Evolutionary conservation across 768 basidiomycete genomes (phyloP).

Genomic region (Omphalotus guepiniiformis): DNA sequence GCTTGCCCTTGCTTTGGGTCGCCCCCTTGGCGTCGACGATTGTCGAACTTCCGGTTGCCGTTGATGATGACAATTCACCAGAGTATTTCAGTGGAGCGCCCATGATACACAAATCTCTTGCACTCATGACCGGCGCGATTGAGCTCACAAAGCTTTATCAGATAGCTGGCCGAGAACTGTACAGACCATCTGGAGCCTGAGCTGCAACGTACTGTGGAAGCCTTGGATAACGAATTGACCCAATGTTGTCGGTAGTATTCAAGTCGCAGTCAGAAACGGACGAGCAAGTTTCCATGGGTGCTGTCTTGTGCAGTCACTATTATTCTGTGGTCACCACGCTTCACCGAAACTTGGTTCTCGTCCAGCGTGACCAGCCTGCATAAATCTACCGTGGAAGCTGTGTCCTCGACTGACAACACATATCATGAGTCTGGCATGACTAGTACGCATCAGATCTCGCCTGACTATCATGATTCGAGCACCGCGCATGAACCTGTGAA

Average conservation of each 20-base stretch:
- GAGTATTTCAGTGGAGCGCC: slow-evolving; percentile 68
- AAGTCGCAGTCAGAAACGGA: slow-evolving; percentile 70
- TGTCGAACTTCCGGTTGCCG: slow-evolving; percentile 77
- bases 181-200: slow-evolving; percentile 71
- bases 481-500: too few relatives aligned
- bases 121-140: slow-evolving; percentile 80
- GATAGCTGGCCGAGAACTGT: slow-evolving; percentile 76
- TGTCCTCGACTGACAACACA: slow-evolving; percentile 78
- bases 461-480: too few relatives aligned
- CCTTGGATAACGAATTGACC: slow-evolving; percentile 69
- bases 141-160: slow-evolving; percentile 76
- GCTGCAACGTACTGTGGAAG: slow-evolving; percentile 74
- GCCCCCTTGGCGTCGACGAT: slow-evolving; percentile 87
- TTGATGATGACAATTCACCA: slow-evolving; percentile 75
- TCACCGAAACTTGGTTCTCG: slow-evolving; percentile 83
- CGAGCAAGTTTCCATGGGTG: slow-evolving; percentile 81
- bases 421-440: too few relatives aligned
- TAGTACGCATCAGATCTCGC: too few relatives aligned
- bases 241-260: slow-evolving; percentile 81
- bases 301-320: slow-evolving; percentile 84
- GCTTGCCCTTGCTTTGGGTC: slow-evolving; percentile 86
- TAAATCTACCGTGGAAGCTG: slow-evolving; percentile 74
- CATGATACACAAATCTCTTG: slow-evolving; percentile 49
- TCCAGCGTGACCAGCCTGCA: slow-evolving; percentile 69
- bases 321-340: slow-evolving; percentile 85